Conservation (phyloP, 352 stramenopile species). For the Globisporangium orthogonon region DNA sequence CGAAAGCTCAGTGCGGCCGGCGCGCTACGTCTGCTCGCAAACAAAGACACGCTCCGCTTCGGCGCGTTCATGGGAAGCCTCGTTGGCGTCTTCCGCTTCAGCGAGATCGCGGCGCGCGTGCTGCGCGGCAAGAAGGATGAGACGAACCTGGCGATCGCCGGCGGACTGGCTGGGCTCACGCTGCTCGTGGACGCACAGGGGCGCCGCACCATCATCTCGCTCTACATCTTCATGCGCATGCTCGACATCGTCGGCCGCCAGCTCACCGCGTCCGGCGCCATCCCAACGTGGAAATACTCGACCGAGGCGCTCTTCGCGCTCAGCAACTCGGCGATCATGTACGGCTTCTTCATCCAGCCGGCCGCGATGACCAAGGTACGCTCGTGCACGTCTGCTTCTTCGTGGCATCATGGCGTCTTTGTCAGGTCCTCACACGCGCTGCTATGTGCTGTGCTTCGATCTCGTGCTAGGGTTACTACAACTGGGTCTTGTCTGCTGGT, state of each 20-base stretch:
- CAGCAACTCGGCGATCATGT: slow-evolving; percentile 80
- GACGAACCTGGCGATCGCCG: slow-evolving; percentile 63
- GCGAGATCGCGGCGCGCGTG: slow-evolving; percentile 44
- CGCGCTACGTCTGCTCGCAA: neutral
- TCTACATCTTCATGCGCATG: slow-evolving; percentile 87
- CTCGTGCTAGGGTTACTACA: slow-evolving; percentile 60
- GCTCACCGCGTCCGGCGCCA: slow-evolving; percentile 37
- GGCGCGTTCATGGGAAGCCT: slow-evolving; percentile 71
- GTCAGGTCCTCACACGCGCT: neutral
- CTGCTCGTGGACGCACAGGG: slow-evolving; percentile 64
- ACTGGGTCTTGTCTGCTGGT: slow-evolving; percentile 75
- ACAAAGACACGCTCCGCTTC: neutral
- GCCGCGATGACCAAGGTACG: slow-evolving; percentile 64
- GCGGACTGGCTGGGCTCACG: slow-evolving; percentile 51
- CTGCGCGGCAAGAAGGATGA: slow-evolving; percentile 39
- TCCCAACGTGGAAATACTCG: slow-evolving; percentile 58
- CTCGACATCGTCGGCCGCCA: slow-evolving; percentile 75
- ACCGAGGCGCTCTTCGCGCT: slow-evolving; percentile 66
- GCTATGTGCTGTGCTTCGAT: neutral
- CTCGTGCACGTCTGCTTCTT: neutral
- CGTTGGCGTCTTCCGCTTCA: slow-evolving; percentile 63
- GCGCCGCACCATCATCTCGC: slow-evolving; percentile 60
- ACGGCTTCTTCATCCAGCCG: slow-evolving; percentile 65
- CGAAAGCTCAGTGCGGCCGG: neutral
- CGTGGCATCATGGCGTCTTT: neutral